These are phyloP conservation scores for Ophiocordyceps polyrhachis-furcata DNA, from an alignment of 2,329 filamentous ascomycete genomes.

Conservation along the genomic window DNA sequence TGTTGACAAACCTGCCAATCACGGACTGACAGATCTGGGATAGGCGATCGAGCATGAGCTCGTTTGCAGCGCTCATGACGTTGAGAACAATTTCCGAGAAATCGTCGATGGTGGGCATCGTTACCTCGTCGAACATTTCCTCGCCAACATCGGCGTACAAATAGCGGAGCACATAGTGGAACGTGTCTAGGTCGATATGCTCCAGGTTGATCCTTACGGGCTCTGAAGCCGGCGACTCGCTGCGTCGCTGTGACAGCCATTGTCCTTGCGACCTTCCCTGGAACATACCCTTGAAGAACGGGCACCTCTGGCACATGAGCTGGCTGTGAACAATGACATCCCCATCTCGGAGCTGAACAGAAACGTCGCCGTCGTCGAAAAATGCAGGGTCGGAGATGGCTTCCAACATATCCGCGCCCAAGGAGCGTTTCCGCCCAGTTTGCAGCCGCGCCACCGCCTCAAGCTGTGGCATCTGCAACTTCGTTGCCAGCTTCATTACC, in stretches of 20 bases:
- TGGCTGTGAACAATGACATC: conserved; percentile 58
- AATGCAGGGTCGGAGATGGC: conserved; percentile 53
- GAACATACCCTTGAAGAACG: conserved; percentile 84
- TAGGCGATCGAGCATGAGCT: conserved; percentile 84
- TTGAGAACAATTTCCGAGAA: conserved; percentile 83
- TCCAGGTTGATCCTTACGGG: conserved; percentile 59
- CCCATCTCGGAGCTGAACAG: conserved; percentile 61
- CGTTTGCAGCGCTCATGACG: conserved; percentile 76
- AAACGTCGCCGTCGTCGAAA: conserved; percentile 61
- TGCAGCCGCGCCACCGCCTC: conserved; percentile 66
- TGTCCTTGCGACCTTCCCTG: conserved; percentile 68
- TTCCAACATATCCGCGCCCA: conserved; percentile 50
- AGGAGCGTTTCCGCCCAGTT: conserved; percentile 39
- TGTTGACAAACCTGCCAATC: conserved; percentile 68
- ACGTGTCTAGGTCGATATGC: conserved; percentile 56
- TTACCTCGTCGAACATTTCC: conserved; percentile 64
- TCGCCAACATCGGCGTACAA: conserved; percentile 69
- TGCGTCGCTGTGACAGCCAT: conserved; percentile 62
- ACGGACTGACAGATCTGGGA: conserved; percentile 77
- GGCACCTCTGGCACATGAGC: conserved; percentile 65
- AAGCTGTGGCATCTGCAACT: conserved; percentile 49
- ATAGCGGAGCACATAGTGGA: conserved; percentile 60
- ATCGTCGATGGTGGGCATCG: conserved; percentile 54
- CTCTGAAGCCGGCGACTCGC: conserved; percentile 15
- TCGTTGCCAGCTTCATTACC: conserved; percentile 67